Evolutionary conservation across 2,329 filamentous ascomycete genomes (phyloP).

Genomic region (Drechmeria coniospora): DNA sequence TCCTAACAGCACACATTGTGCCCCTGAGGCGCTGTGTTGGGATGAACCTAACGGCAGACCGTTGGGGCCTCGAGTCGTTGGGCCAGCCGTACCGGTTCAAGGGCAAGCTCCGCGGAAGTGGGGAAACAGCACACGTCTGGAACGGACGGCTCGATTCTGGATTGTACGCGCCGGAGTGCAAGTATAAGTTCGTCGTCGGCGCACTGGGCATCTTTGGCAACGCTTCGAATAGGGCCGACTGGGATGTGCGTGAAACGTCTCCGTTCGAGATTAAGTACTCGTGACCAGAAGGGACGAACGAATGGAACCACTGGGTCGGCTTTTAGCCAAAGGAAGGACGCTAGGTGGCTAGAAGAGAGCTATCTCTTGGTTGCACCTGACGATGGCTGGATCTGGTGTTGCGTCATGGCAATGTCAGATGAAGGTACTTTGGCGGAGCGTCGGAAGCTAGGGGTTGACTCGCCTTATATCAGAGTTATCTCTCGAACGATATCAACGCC

Average conservation of each 20-base stretch:
- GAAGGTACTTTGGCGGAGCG: too few relatives aligned
- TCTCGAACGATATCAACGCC: too few relatives aligned
- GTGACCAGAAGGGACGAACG: too few relatives aligned
- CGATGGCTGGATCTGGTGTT: too few relatives aligned
- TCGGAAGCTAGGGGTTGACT: too few relatives aligned
- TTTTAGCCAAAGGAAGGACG: too few relatives aligned
- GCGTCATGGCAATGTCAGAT: too few relatives aligned
- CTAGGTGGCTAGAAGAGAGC: too few relatives aligned
- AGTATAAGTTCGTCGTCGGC: constrained; percentile 30
- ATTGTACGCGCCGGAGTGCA: constrained; percentile 27
- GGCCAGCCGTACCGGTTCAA: constrained; percentile 22
- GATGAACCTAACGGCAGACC: constrained; percentile 13
- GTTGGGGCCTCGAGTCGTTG: constrained; percentile 14
- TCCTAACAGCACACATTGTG: constrained; percentile 26
- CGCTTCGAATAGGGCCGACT: constrained; percentile 22
- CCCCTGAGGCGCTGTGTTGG: constrained; percentile 15
- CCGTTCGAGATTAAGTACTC: constrained; percentile 30
- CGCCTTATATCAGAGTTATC: too few relatives aligned
- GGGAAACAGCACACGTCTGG: constrained; percentile 20
- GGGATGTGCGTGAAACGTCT: constrained; percentile 25
- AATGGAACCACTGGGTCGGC: too few relatives aligned
- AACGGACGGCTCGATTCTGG: constrained; percentile 29
- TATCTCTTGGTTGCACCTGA: too few relatives aligned
- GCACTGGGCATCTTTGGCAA: constrained; percentile 35
- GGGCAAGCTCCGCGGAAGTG: constrained; percentile 12